Base-by-base conservation (phyloP, 23 red algal species). In the Gracilaria domingensis region DNA sequence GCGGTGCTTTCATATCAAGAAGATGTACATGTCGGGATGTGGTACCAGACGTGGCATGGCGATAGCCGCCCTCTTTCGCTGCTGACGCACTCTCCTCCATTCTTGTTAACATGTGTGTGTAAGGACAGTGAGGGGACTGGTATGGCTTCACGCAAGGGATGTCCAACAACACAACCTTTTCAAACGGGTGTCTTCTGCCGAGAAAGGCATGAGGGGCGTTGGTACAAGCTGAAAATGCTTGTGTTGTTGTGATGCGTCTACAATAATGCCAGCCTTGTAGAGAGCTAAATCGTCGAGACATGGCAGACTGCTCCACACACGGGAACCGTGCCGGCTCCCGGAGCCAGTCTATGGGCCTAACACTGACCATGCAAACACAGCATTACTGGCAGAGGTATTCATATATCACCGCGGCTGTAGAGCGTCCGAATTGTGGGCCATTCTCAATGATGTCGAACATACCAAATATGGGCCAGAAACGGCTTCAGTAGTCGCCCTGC, bases 271-370 rank as follows among this genome's bases (percentile, higher is more conserved):
- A 9, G 88, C 75, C 49, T 98, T 98, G 91, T 98, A 98, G 71
- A 98, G 95, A n/a, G 81, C 92, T 28, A 98, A 18, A 16, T 88
- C 96, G 60, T 74, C 75, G n/a, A n/a, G n/a, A n/a, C n/a, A n/a
- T n/a, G n/a, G n/a, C n/a, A n/a, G n/a, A n/a, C n/a, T n/a, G n/a
- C n/a, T n/a, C n/a, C n/a, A n/a, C n/a, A n/a, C n/a, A n/a, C n/a
- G n/a, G n/a, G n/a, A n/a, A n/a, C n/a, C n/a, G n/a, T n/a, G n/a
- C n/a, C n/a, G n/a, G n/a, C n/a, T n/a, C n/a, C n/a, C n/a, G n/a
- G n/a, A n/a, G n/a, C n/a, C n/a, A n/a, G n/a, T n/a, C n/a, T n/a
- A n/a, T n/a, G n/a, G n/a, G n/a, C n/a, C n/a, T n/a, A n/a, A n/a
- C n/a, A n/a, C n/a, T n/a, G n/a, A n/a, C n/a, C n/a, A n/a, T n/a